Percentiles rank a stretch among this genome's conserved stretches.
These are phyloP conservation scores for Ogataea minuta DNA, from an alignment of 805 yeast species.

Conservation along the genomic window DNA sequence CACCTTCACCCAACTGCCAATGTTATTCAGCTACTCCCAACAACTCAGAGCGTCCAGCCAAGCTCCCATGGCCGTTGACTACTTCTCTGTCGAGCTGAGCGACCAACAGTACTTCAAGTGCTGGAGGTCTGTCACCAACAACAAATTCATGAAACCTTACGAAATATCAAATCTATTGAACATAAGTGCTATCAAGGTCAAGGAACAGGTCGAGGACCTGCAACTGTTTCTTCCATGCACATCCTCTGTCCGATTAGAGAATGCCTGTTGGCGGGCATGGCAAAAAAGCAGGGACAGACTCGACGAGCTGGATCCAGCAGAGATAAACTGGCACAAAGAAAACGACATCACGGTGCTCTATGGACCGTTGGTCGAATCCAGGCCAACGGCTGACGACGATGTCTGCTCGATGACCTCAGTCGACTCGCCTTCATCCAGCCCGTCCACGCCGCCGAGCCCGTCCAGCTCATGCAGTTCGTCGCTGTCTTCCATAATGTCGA, in stretches of 20 bases:
- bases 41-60: slow-evolving; percentile 10
- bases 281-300: slow-evolving; percentile 68
- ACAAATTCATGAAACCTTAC: slow-evolving; percentile 35
- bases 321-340: slow-evolving; percentile 53
- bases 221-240: slow-evolving; percentile 36
- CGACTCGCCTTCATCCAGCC: no score
- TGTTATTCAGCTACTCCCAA: slow-evolving; percentile 21
- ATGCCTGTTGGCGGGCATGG: slow-evolving; percentile 96
- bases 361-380: slow-evolving; percentile 42
- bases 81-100: slow-evolving; percentile 37
- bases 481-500: slow-evolving; percentile 2
- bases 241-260: slow-evolving; percentile 54
- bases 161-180: slow-evolving; percentile 31
- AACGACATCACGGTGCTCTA: slow-evolving; percentile 55
- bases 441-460: no score
- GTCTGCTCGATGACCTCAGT: no score
- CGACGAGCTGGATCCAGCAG: slow-evolving; percentile 42
- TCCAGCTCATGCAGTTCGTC: slow-evolving; percentile 12
- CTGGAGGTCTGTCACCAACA: slow-evolving; percentile 40
- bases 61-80: slow-evolving; percentile 38
- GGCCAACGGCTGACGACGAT: neutral
- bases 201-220: slow-evolving; percentile 33
- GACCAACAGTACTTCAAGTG: slow-evolving; percentile 38
- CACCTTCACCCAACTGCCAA: slow-evolving; percentile 26
- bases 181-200: slow-evolving; percentile 20